Conservation (phyloP, 2,329 filamentous ascomycete genomes). For the Periconia sp. region DNA sequence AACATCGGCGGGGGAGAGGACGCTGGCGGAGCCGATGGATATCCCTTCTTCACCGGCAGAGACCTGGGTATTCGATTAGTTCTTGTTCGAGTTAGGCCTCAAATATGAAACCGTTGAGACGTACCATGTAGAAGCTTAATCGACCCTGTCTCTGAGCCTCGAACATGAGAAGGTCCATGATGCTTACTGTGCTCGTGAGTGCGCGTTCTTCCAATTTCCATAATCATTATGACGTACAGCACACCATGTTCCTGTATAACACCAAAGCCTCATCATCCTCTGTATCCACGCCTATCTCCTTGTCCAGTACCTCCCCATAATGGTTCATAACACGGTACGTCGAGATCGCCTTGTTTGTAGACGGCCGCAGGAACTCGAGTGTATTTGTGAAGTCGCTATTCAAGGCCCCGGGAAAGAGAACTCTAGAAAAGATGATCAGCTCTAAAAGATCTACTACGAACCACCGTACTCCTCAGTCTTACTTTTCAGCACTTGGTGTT, state of each 20-base stretch:
- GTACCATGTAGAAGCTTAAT: constrained; percentile 94
- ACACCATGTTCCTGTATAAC: constrained; percentile 70
- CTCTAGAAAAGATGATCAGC: too few relatives aligned
- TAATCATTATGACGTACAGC: constrained; percentile 44
- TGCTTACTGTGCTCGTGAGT: constrained; percentile 59
- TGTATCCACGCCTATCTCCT: constrained; percentile 69
- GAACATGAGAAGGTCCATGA: constrained; percentile 98
- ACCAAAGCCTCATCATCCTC: constrained; percentile 65
- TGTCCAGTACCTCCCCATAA: constrained; percentile 82
- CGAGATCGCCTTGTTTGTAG: constrained; percentile 75
- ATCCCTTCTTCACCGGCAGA: constrained; percentile 94
- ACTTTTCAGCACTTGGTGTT: constrained; percentile 65
- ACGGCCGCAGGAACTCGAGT: constrained; percentile 78
- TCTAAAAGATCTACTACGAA: background rate
- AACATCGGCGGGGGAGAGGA: constrained; percentile 82
- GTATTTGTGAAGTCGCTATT: constrained; percentile 89
- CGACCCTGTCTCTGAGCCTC: constrained; percentile 96
- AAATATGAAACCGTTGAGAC: too few relatives aligned
- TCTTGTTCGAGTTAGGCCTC: too few relatives aligned
- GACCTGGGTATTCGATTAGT: constrained; percentile 50
- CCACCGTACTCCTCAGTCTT: constrained; percentile 24
- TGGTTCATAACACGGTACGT: constrained; percentile 94
- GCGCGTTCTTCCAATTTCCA: background rate
- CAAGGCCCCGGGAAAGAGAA: constrained; percentile 87
- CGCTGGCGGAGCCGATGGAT: constrained; percentile 85